Conservation (phyloP, 495 filamentous ascomycete species). For the Monascus purpureus region DNA sequence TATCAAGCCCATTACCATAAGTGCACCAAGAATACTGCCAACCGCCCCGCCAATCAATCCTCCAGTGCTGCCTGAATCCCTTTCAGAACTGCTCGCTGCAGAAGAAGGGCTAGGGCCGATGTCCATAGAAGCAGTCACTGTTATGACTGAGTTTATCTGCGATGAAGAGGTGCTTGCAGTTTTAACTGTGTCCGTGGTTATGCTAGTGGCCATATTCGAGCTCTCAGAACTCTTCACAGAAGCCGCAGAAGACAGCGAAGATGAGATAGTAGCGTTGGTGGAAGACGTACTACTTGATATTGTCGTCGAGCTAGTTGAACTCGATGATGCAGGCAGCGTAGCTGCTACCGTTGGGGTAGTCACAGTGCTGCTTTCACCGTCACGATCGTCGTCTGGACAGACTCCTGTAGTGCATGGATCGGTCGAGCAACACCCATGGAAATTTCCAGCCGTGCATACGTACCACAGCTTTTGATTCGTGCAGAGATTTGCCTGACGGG, state of each 20-base stretch:
- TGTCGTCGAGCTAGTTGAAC: too few relatives aligned
- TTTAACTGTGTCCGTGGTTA: too few relatives aligned
- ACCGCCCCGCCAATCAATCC: conserved; percentile 18
- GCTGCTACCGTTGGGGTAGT: conserved; percentile 1
- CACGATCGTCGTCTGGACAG: conserved; percentile 16
- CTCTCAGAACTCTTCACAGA: too few relatives aligned
- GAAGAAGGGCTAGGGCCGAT: neutral
- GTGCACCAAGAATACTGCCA: conserved; percentile 9
- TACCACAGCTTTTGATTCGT: conserved; percentile 13
- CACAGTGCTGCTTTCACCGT: neutral
- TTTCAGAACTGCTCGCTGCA: too few relatives aligned
- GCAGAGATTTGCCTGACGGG: conserved; percentile 10
- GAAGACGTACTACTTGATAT: neutral
- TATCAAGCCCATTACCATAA: conserved; percentile 8
- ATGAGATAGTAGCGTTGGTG: too few relatives aligned
- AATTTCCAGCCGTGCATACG: conserved; percentile 15
- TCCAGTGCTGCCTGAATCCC: conserved; percentile 1
- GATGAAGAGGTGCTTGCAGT: too few relatives aligned
- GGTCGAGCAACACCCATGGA: conserved; percentile 24
- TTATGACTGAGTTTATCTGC: too few relatives aligned
- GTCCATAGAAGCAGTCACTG: too few relatives aligned
- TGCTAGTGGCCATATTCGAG: too few relatives aligned
- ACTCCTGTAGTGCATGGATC: conserved; percentile 21
- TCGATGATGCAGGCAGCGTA: neutral
- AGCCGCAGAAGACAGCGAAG: too few relatives aligned